Conservation (phyloP, 139 green algal species). For the Coccomyxa sp. region DNA sequence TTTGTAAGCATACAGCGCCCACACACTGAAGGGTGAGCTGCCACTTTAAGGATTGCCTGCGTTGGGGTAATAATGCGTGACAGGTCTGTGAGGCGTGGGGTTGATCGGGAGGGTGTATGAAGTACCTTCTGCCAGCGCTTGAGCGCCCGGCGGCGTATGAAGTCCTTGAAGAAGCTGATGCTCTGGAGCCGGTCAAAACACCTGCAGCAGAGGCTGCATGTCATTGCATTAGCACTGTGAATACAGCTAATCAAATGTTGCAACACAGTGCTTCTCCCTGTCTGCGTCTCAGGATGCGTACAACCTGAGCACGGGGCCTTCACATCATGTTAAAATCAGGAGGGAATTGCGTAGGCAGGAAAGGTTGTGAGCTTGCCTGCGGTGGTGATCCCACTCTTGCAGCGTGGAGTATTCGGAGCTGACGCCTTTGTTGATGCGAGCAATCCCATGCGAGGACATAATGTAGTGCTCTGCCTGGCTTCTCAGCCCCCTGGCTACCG, state of each 20-base stretch:
- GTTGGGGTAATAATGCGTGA: not conserved
- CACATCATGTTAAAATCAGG: not conserved
- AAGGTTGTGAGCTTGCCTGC: constrained; percentile 64
- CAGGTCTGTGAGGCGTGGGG: no score
- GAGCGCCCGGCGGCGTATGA: no score
- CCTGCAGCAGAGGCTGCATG: not conserved
- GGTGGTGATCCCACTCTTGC: constrained; percentile 65
- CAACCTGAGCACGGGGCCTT: not conserved
- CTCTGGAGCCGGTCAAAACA: no score
- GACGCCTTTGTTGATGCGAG: constrained; percentile 54
- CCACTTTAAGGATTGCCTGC: not conserved
- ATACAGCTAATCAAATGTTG: not conserved
- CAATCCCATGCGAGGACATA: constrained; percentile 66
- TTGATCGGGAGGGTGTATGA: no score
- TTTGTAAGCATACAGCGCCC: no score
- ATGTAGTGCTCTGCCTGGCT: constrained; percentile 65
- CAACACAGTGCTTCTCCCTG: not conserved
- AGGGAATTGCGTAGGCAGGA: constrained; percentile 10
- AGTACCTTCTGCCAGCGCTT: no score
- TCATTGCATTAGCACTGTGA: not conserved
- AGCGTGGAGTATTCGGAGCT: constrained; percentile 68
- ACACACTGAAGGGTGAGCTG: not conserved
- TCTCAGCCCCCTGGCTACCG: constrained; percentile 46
- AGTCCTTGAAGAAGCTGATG: no score
- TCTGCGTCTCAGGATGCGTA: not conserved